Evolutionary conservation across 768 basidiomycete genomes (phyloP).

Genomic region (Filobasidium wieringae): DNA sequence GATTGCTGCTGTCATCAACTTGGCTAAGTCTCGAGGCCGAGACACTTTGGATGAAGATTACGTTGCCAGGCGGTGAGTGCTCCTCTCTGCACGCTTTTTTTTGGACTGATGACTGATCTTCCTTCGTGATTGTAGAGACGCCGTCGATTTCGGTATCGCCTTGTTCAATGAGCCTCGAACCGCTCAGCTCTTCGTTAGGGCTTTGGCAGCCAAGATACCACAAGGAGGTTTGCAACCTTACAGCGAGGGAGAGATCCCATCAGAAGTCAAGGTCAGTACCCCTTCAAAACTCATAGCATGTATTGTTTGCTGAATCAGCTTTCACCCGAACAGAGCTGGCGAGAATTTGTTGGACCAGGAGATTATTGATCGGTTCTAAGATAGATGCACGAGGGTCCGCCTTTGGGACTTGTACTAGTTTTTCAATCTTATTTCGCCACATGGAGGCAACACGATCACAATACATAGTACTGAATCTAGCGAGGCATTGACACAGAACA

Average conservation of each 20-base stretch:
- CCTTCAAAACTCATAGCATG: no score
- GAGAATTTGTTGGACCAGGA: slow-evolving; percentile 13
- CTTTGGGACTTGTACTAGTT: no score
- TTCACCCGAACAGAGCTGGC: slow-evolving; percentile 2
- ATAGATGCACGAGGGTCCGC: no score
- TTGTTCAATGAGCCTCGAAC: slow-evolving; percentile 78
- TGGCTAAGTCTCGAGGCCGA: slow-evolving; percentile 64
- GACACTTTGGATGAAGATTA: slow-evolving; percentile 85
- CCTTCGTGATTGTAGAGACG: slow-evolving; percentile 50
- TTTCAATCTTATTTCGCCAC: no score
- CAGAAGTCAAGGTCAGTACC: slow-evolving; percentile 54
- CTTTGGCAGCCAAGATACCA: slow-evolving; percentile 70
- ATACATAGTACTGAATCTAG: no score
- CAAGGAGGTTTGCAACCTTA: slow-evolving; percentile 66
- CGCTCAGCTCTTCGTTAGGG: slow-evolving; percentile 82
- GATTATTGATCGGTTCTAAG: no score
- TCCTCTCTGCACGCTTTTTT: no score
- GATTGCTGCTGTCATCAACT: slow-evolving; percentile 58
- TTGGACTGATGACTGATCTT: background rate
- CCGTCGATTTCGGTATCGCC: slow-evolving; percentile 81
- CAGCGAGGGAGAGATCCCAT: slow-evolving; percentile 72
- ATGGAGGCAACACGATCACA: no score
- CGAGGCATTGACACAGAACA: no score
- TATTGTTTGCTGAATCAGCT: background rate
- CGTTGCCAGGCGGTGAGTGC: slow-evolving; percentile 68